Percentiles rank a stretch among this genome's conserved stretches.
These are phyloP conservation scores for Phytophthora crassamura DNA, from an alignment of 352 stramenopile species.

Conservation along the genomic window DNA sequence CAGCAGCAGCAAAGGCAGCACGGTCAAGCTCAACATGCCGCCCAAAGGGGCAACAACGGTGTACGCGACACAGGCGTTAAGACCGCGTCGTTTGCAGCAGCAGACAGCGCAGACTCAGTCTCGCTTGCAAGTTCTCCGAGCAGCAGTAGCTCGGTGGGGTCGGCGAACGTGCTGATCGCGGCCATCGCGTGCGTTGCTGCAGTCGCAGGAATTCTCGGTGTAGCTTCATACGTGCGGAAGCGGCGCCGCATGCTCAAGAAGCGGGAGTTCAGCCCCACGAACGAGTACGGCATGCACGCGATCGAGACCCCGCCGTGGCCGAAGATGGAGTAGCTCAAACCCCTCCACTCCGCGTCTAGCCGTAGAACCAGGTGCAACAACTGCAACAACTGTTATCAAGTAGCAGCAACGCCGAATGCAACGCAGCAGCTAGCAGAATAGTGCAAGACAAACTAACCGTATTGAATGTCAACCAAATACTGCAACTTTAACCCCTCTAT, in stretches of 20 bases:
- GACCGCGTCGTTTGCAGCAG: conserved; percentile 4
- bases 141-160: neutral
- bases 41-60: conserved; percentile 2
- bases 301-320: conserved; percentile 30
- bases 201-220: conserved; percentile 23
- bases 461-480: conserved; percentile 16
- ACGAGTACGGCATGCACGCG: conserved; percentile 28
- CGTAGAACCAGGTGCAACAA: conserved; percentile 1
- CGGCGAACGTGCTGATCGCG: conserved; percentile 20
- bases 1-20: neutral
- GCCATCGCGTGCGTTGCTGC: conserved; percentile 25
- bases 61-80: neutral
- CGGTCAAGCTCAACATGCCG: neutral
- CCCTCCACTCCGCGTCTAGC: neutral
- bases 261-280: conserved; percentile 6
- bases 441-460: conserved; percentile 1
- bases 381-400: neutral
- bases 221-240: conserved; percentile 29
- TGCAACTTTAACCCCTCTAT: neutral
- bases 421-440: conserved; percentile 6
- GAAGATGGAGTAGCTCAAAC: conserved; percentile 11
- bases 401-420: conserved; percentile 8
- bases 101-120: conserved; percentile 6
- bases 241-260: conserved; percentile 6
- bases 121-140: conserved; percentile 9